Percentiles rank a stretch among this genome's conserved stretches.
phyloP scores from a whole-genome alignment of 495 filamentous ascomycete genomes.

The Aspergillus coremiiformis region DNA sequence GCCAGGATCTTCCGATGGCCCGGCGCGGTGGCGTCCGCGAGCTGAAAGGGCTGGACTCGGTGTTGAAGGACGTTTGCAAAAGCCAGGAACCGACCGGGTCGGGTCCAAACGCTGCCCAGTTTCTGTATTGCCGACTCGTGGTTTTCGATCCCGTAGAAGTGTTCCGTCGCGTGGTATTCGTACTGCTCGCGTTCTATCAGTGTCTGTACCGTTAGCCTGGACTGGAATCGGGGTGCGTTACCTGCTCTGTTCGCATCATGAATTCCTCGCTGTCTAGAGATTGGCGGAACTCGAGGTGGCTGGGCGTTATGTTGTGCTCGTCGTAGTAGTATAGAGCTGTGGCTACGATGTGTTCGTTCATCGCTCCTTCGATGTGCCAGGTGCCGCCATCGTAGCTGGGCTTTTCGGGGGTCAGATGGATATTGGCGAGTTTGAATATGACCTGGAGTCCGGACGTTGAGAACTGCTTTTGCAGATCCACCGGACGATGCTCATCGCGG shows the following conservation, averaged over 20 bases:
- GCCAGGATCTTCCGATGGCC: slow-evolving; percentile 48
- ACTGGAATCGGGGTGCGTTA: background rate
- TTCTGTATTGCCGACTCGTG: slow-evolving; percentile 18
- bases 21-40: slow-evolving; percentile 39
- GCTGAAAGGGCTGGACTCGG: slow-evolving; percentile 38
- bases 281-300: slow-evolving; percentile 41
- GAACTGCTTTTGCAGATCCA: slow-evolving; percentile 13
- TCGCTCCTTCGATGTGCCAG: slow-evolving; percentile 45
- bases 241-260: background rate
- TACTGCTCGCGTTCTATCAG: slow-evolving; percentile 1
- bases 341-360: slow-evolving; percentile 47
- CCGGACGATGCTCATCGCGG: background rate
- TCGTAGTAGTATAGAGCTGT: slow-evolving; percentile 55
- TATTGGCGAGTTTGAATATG: slow-evolving; percentile 53
- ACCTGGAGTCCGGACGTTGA: slow-evolving; percentile 41
- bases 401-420: slow-evolving; percentile 49
- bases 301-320: slow-evolving; percentile 45
- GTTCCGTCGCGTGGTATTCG: slow-evolving; percentile 11
- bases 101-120: slow-evolving; percentile 20
- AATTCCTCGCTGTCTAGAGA: slow-evolving; percentile 5
- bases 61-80: slow-evolving; percentile 40
- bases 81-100: slow-evolving; percentile 18
- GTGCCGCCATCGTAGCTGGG: slow-evolving; percentile 37
- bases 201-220: no score
- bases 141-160: slow-evolving; percentile 19